phyloP scores from a whole-genome alignment of 331 rosid genomes.

The Acacia concinna region DNA sequence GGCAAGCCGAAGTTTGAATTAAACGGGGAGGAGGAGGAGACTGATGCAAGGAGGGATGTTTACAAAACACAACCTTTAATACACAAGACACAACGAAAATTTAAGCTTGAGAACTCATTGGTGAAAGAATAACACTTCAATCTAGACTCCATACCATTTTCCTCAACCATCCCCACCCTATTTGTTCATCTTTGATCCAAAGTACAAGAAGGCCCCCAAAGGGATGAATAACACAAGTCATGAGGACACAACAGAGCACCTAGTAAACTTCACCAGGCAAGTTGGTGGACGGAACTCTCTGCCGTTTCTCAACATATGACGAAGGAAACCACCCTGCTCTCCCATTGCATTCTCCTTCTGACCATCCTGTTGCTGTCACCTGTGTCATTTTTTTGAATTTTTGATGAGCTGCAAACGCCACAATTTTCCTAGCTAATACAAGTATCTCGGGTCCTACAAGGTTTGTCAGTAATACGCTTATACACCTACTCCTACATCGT shows the following conservation, averaged over 20 bases:
- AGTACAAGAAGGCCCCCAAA: background rate
- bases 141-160: constrained; percentile 1
- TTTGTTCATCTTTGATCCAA: constrained; percentile 19
- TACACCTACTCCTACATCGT: no score
- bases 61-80: constrained; percentile 24
- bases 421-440: background rate
- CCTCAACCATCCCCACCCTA: background rate
- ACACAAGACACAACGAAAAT: background rate
- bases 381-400: constrained; percentile 33
- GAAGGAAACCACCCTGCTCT: constrained; percentile 95
- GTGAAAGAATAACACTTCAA: constrained; percentile 17
- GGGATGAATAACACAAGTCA: constrained; percentile 13
- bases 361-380: constrained; percentile 87
- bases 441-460: background rate
- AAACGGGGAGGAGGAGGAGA: background rate
- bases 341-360: constrained; percentile 96
- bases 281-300: constrained; percentile 68
- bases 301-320: constrained; percentile 79
- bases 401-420: background rate
- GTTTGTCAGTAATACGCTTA: background rate
- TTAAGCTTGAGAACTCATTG: background rate
- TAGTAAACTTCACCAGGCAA: constrained; percentile 57
- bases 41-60: constrained; percentile 18
- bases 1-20: no score
- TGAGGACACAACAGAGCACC: constrained; percentile 15